Evolutionary conservation across 1,284 basidiomycete genomes (phyloP), one percentile per base, ranked within the genome.

Genomic region (Ceratorhiza oryzae-sativae): DNA sequence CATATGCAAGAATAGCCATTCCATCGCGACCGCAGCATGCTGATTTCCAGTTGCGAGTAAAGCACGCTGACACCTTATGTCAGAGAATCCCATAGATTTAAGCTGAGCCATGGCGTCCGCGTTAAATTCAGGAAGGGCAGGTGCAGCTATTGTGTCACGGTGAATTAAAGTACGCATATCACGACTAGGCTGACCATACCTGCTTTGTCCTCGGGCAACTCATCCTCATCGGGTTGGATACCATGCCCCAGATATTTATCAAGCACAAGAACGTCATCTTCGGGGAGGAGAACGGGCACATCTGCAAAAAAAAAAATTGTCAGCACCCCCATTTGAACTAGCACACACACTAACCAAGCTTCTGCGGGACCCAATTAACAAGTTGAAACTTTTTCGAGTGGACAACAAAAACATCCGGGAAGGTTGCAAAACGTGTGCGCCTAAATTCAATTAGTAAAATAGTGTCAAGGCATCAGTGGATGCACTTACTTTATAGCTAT

Each of bases 361-460:
- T 99, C 4, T 92, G 88, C 0, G 97, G 97, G 2, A 99, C 94
- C 97, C 97, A 99, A 78, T 96, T 96, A 68, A 97, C 90, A 5
- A 98, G 86, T 81, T 97, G 93, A 84, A 98, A 98, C 77, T 97
- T 96, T 77, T 93, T 94, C 67, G 95, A 91, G 77, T 98, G 96
- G 0, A 99, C 80, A 3, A 97, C 90, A 0, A 99, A 85, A 1
- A 95, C 88, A 27, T 95, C 86, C 0, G 97, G 97, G 84, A 97
- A 95, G 0, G 93, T 91, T 4, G 92, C 86, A 77, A 99, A 93
- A 36, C 86, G 87, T 8, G 86, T 87, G 78, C 85, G 88, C 81
- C 90, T 95, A 73, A 60, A 2, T 27, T 25, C 25, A 73, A 32
- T 46, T 25, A 53, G 30, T 55, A 45, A 36, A n/a, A 39, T 32